Evolutionary conservation across 176 grass and related monocot genomes (phyloP).

Genomic region (Pontederia paniculata): DNA sequence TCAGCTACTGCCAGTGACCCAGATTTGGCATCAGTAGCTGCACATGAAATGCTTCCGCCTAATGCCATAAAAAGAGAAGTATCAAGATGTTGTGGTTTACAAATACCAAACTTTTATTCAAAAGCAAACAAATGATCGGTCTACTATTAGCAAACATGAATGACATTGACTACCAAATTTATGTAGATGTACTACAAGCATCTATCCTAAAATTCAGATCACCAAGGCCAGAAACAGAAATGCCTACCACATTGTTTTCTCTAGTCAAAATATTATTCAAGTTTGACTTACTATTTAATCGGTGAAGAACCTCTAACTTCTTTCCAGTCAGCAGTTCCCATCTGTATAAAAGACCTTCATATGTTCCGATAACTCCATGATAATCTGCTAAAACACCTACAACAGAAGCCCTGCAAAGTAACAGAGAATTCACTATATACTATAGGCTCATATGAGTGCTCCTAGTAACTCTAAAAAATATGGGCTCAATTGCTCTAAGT

Average conservation of each 20-base stretch:
- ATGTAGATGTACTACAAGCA: not conserved
- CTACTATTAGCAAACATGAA: too few relatives aligned
- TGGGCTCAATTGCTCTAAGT: too few relatives aligned
- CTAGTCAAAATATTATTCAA: not conserved
- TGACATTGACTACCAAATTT: too few relatives aligned
- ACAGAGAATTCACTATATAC: constrained; percentile 8
- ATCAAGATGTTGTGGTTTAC: constrained; percentile 2
- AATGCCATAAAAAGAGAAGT: constrained; percentile 4
- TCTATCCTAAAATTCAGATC: not conserved
- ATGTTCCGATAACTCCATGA: constrained; percentile 64
- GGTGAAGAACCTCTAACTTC: constrained; percentile 31
- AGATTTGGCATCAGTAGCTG: constrained; percentile 33
- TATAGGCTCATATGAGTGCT: not conserved
- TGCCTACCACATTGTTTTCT: not conserved
- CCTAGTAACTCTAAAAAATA: too few relatives aligned
- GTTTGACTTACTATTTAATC: constrained; percentile 49
- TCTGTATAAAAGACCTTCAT: constrained; percentile 52
- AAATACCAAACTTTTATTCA: not conserved
- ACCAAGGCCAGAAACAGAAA: not conserved
- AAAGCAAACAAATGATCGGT: too few relatives aligned
- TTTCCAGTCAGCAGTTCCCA: constrained; percentile 71
- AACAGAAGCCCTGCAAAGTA: constrained; percentile 49
- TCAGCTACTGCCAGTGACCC: constrained; percentile 43
- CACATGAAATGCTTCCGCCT: constrained; percentile 33
- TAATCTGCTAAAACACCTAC: constrained; percentile 35